Evolutionary conservation across 306 rosid genomes (phyloP), one percentile per base, ranked within the genome.

Genomic region (Rosa persica): DNA sequence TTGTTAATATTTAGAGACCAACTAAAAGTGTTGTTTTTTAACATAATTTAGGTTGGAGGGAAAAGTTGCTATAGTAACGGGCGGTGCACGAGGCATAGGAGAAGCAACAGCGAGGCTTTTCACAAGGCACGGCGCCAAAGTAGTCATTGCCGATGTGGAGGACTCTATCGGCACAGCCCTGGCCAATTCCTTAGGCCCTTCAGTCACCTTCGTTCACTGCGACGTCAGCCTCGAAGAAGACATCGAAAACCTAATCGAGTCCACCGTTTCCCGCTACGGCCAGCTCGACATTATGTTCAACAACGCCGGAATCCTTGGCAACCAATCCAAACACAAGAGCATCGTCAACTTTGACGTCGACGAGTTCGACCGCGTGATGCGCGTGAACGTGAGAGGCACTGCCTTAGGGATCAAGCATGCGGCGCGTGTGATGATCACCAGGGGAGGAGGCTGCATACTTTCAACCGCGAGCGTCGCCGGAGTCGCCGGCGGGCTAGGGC

Each of bases 321-420:
- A 81, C 55, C 98, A 90, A 25, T 84, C 92, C 8, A 83, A 86
- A 81, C 78, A 81, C 77, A 94, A 94, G 78, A 94, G 96, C 88
- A 90, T 94, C 15, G 38, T 88, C 5, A 84, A 92, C 30, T 91
- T 94, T 4, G 97, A 94, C 62, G 64, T 86, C 0, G 79, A 84
- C 0, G 98, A 94, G 36, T 92, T 94, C 61, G 97, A 94, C 68
- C 54, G 25, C 3, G 86, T 94, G 3, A 94, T 94, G 93, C 9
- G 91, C 5, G 97, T 94, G 43, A 94, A 94, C 49, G 98, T 94
- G 10, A 92, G 83, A 78, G 98, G 97, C 0, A 87, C 87, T 1
- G 98, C 97, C 0, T 75, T 94, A n/a, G 98, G 97, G 1, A 92
- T 89, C 3, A 94, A 94, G 82, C 97, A 92, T 66, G 97, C 97